These are phyloP conservation scores for Rhinocladiella similis DNA, from an alignment of 2,329 filamentous ascomycete species.

Conservation along the genomic window DNA sequence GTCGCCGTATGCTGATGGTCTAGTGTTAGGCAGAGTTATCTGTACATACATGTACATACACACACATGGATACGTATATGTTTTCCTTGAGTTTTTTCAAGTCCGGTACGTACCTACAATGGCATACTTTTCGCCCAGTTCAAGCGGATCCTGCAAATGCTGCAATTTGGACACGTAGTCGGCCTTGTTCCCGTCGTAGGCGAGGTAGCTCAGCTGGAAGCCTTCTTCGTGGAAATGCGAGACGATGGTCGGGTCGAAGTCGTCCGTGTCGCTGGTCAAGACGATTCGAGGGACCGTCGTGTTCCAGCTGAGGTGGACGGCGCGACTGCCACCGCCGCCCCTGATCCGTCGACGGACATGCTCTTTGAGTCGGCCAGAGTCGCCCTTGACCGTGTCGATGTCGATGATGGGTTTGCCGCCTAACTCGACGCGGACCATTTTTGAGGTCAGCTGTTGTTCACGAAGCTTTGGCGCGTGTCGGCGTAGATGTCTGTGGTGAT, in stretches of 20 bases:
- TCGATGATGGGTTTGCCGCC: constrained; percentile 25
- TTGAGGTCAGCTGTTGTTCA: no score
- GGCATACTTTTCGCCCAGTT: constrained; percentile 60
- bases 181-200: constrained; percentile 54
- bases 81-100: not conserved
- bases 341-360: constrained; percentile 12
- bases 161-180: constrained; percentile 53
- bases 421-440: constrained; percentile 22
- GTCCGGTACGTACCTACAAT: constrained; percentile 54
- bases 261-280: constrained; percentile 31
- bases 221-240: constrained; percentile 61
- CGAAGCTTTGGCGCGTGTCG: no score
- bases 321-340: constrained; percentile 5
- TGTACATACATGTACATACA: no score
- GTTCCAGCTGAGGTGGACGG: constrained; percentile 22
- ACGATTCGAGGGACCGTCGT: constrained; percentile 22
- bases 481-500: no score
- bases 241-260: constrained; percentile 56
- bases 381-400: constrained; percentile 16
- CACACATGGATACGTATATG: no score
- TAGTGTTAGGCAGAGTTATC: no score
- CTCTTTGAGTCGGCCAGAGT: constrained; percentile 9
- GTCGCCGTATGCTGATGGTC: constrained; percentile 62
- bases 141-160: constrained; percentile 54
- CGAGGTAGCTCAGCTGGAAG: constrained; percentile 59